Conservation (phyloP, 495 filamentous ascomycete genomes). For the Rhypophila decipiens region DNA sequence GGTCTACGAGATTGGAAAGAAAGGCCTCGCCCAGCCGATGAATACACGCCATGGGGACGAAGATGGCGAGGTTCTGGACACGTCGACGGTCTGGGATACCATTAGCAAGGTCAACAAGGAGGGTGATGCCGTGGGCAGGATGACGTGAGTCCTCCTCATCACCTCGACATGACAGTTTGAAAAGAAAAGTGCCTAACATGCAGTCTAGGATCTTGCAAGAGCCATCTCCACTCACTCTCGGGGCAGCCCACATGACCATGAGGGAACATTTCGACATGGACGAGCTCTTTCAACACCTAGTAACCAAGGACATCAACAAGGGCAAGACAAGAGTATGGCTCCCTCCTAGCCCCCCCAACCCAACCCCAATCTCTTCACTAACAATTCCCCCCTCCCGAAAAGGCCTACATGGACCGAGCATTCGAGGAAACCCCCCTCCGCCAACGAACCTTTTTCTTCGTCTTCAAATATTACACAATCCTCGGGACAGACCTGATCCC, state of each 20-base stretch:
- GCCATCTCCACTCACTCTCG: constrained; percentile 45
- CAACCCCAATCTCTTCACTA: background rate
- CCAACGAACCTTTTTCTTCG: constrained; percentile 46
- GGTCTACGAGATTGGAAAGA: constrained; percentile 43
- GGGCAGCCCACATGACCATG: constrained; percentile 44
- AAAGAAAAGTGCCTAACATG: too few species aligned
- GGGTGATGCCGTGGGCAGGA: constrained; percentile 40
- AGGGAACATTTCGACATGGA: constrained; percentile 45
- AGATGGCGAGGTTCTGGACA: constrained; percentile 20
- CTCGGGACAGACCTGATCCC: constrained; percentile 35
- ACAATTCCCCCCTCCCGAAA: background rate
- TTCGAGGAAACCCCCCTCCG: constrained; percentile 29
- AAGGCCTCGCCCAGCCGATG: constrained; percentile 26
- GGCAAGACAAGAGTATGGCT: constrained; percentile 22
- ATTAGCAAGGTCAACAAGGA: constrained; percentile 26
- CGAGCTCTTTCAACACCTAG: constrained; percentile 40
- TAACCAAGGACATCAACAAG: constrained; percentile 26
- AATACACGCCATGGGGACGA: constrained; percentile 7
- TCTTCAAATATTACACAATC: constrained; percentile 50
- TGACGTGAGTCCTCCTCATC: constrained; percentile 41
- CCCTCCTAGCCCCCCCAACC: too few species aligned
- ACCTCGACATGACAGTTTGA: too few species aligned
- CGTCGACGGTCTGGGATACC: constrained; percentile 34
- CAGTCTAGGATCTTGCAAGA: constrained; percentile 45
- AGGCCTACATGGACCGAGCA: constrained; percentile 32